Evolutionary conservation across 352 stramenopile genomes (phyloP), one percentile per base, ranked within the genome.

Genomic region (Phytophthora citrophthora): DNA sequence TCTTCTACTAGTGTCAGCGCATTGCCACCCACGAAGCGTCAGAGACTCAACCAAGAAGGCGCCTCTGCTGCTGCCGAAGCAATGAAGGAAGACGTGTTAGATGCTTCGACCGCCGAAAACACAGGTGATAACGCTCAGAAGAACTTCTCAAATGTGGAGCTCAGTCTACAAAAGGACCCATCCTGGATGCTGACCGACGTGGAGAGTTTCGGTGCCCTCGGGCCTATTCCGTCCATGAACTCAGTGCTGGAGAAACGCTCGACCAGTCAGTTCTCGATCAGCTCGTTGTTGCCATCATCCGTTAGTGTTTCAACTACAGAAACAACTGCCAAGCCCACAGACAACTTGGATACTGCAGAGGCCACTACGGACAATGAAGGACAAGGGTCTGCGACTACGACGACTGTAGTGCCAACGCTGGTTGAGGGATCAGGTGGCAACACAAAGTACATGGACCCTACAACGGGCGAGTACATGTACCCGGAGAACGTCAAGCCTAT

Each of bases 401-500:
- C 49, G 9, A 62, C 60, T 29, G 64, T 72, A 29, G 51, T 67
- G 13, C 62, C 72, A 3, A 68, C 76, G 5, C 46, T 77, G 5
- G 68, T 79, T 6, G 80, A 90, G 45, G 83, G 80, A 13, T 90
- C 83, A 4, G 81, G 81, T 29, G 81, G 77, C 32, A 92, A 90
- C 54, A 83, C 83, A 27, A 90, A 90, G 58, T 89, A 81, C 66
- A 76, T 88, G 62, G 76, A 90, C 54, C 54, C 74, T 4, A 70
- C 52, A 34, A 92, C 79, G 20, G 83, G 83, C 26, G 86, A 95
- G 52, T 95, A 89, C 64, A 92, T 95, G 86, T 95, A 95, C 68
- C 82, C 83, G 24, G 84, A 89, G 5, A 86, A 91, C 44, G 83
- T 95, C 51, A 86, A 91, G 54, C 86, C 84, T 41, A 95, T 95